Percentiles rank a stretch among this genome's conserved stretches.
phyloP scores from a whole-genome alignment of 1,139 yeast species.

The Hansenula lynferdii region DNA sequence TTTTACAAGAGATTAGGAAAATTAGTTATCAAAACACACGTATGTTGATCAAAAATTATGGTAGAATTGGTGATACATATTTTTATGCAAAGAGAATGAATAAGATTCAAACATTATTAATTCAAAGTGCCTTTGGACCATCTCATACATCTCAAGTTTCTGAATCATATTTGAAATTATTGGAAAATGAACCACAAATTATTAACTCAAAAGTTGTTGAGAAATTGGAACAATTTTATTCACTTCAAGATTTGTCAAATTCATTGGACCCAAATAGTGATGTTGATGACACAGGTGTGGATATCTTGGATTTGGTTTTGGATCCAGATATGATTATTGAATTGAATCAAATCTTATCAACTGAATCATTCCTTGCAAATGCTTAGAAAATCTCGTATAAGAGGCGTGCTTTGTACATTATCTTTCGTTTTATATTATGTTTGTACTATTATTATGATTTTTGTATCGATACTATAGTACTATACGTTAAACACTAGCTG shows the following conservation, averaged over 20 bases:
- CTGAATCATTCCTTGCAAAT: background rate
- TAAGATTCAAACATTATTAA: background rate
- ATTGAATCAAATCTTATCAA: background rate
- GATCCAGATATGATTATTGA: background rate
- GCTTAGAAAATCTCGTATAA: too few species aligned
- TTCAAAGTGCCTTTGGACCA: background rate
- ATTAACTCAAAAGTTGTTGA: background rate
- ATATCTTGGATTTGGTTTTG: background rate
- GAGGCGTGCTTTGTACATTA: too few species aligned
- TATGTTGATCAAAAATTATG: background rate
- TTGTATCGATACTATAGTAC: too few species aligned
- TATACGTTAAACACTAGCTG: too few species aligned
- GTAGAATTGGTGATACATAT: background rate
- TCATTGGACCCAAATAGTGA: too few species aligned
- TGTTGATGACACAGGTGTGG: too few species aligned
- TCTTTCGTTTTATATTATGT: too few species aligned
- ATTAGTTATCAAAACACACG: background rate
- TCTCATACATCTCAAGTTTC: background rate
- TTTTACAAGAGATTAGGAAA: background rate
- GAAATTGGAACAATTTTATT: background rate
- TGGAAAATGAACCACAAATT: background rate
- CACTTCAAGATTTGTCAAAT: too few species aligned
- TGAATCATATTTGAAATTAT: background rate
- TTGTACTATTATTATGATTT: too few species aligned
- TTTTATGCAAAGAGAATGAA: conserved; percentile 1